These are phyloP conservation scores for Fusarium tupiense DNA, from an alignment of 2,329 filamentous ascomycete species.

Conservation along the genomic window DNA sequence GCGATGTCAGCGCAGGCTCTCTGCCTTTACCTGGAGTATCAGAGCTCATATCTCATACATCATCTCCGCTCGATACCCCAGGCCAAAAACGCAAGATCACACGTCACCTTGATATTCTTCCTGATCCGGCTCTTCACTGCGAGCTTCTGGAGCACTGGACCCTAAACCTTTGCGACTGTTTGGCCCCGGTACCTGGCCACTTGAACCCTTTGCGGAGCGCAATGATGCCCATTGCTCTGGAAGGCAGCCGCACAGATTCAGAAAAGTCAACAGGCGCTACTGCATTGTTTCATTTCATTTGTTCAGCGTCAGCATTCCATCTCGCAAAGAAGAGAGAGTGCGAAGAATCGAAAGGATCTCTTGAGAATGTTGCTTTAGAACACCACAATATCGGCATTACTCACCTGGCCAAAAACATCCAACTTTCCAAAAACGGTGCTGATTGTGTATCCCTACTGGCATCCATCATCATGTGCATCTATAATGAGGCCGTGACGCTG, in stretches of 20 bases:
- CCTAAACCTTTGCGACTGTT: slow-evolving; percentile 35
- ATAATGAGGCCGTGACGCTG: slow-evolving; percentile 40
- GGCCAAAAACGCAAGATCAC: background rate
- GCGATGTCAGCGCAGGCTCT: background rate
- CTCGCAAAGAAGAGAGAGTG: slow-evolving; percentile 23
- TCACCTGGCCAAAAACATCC: slow-evolving; percentile 39
- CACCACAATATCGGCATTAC: slow-evolving; percentile 41
- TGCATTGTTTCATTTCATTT: slow-evolving; percentile 38
- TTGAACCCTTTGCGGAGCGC: slow-evolving; percentile 35
- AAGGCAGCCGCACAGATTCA: slow-evolving; percentile 35
- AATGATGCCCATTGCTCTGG: slow-evolving; percentile 40
- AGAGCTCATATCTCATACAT: background rate
- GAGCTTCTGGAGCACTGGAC: slow-evolving; percentile 39
- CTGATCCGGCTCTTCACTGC: slow-evolving; percentile 34
- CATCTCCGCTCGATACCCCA: background rate
- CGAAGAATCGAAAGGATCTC: slow-evolving; percentile 14
- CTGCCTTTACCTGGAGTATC: background rate
- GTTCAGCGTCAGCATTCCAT: slow-evolving; percentile 38
- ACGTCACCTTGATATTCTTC: slow-evolving; percentile 31
- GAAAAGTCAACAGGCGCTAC: slow-evolving; percentile 35
- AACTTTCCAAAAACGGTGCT: slow-evolving; percentile 31
- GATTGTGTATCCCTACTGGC: slow-evolving; percentile 35
- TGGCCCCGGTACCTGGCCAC: slow-evolving; percentile 35
- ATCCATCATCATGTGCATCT: slow-evolving; percentile 37
- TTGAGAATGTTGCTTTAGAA: slow-evolving; percentile 38